phyloP scores from a whole-genome alignment of 768 basidiomycete species.

The Pholiota molesta region DNA sequence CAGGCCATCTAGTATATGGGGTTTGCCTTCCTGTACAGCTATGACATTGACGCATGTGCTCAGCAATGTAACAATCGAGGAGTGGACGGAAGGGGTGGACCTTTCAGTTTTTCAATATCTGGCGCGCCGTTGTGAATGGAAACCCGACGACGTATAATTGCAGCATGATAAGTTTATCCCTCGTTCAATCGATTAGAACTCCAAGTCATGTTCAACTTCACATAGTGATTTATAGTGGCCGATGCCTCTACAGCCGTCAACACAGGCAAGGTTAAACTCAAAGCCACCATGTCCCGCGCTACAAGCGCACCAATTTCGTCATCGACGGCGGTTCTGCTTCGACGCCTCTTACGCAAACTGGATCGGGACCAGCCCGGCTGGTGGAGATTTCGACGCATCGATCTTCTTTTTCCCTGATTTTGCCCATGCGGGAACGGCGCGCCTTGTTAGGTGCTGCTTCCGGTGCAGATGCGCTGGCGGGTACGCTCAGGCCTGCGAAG shows the following conservation, averaged over 20 bases:
- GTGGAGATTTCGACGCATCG: constrained; percentile 43
- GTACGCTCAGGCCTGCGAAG: constrained; percentile 37
- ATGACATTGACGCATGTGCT: constrained; percentile 50
- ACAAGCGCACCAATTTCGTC: constrained; percentile 39
- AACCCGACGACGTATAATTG: constrained; percentile 51
- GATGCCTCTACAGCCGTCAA: constrained; percentile 48
- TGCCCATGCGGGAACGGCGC: constrained; percentile 42
- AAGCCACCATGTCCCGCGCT: constrained; percentile 49
- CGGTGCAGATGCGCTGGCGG: constrained; percentile 36
- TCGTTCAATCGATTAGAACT: background rate
- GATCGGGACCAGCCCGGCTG: constrained; percentile 38
- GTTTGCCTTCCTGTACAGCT: constrained; percentile 49
- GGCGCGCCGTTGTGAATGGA: constrained; percentile 49
- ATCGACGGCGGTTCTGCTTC: constrained; percentile 50
- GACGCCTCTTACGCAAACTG: constrained; percentile 37
- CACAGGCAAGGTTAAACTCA: constrained; percentile 45
- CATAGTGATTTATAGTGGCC: constrained; percentile 48
- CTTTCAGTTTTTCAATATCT: constrained; percentile 57
- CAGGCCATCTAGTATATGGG: constrained; percentile 59
- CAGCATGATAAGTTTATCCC: constrained; percentile 43
- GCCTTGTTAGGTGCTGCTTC: constrained; percentile 45
- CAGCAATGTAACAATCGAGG: constrained; percentile 45
- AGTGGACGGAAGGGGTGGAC: constrained; percentile 44
- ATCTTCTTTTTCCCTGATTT: constrained; percentile 44
- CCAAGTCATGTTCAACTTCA: background rate